phyloP scores from a whole-genome alignment of 2,329 filamentous ascomycete species.

The Fusarium mexicanum region DNA sequence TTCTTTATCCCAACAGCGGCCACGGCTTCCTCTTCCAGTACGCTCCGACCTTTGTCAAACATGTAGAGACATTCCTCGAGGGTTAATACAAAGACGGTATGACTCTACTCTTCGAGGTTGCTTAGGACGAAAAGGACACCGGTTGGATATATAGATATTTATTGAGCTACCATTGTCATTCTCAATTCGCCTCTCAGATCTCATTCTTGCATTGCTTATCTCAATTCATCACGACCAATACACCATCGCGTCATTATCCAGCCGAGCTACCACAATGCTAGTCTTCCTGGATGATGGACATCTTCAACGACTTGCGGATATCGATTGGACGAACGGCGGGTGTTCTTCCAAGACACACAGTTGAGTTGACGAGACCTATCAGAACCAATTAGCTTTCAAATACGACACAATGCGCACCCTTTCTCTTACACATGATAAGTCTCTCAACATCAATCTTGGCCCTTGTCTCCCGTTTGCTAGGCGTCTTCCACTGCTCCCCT shows the following conservation, averaged over 20 bases:
- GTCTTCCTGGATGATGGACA: not conserved
- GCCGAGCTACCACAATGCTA: not conserved
- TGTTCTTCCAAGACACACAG: constrained; percentile 5
- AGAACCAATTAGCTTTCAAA: accelerated
- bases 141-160: not conserved
- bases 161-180: not conserved
- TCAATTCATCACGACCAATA: accelerated
- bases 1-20: constrained; percentile 8
- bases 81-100: accelerated
- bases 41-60: not conserved
- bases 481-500: not conserved
- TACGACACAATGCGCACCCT: accelerated
- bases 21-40: constrained; percentile 16
- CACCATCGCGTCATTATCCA: accelerated
- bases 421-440: not conserved
- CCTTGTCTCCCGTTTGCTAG: not conserved
- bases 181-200: accelerated
- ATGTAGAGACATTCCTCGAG: not conserved
- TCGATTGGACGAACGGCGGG: not conserved
- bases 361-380: not conserved
- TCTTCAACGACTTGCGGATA: not conserved
- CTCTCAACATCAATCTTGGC: not conserved
- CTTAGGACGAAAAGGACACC: accelerated
- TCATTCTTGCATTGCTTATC: not conserved
- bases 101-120: accelerated